A percentile compares a stretch with the other conserved stretches of the same genome.
phyloP scores from a whole-genome alignment of 2,329 filamentous ascomycete species.

The Escovopsis weberi region DNA sequence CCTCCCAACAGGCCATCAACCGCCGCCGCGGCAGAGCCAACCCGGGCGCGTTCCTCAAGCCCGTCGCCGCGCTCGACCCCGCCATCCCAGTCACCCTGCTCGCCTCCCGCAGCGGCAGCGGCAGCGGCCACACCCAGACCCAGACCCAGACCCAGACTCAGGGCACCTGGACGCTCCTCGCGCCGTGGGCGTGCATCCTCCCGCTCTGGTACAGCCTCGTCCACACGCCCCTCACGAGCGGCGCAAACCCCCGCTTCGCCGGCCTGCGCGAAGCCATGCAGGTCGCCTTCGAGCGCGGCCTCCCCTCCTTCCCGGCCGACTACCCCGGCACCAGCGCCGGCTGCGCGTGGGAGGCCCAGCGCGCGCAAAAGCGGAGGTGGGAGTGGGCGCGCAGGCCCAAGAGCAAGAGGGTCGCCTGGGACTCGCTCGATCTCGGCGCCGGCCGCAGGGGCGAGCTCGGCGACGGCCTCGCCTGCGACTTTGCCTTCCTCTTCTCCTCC shows the following conservation, averaged over 20 bases:
- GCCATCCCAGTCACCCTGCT: slow-evolving; percentile 64
- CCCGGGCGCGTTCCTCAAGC: slow-evolving; percentile 47
- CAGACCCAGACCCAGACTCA: slow-evolving; percentile 30
- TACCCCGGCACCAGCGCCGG: slow-evolving; percentile 68
- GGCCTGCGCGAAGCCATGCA: slow-evolving; percentile 70
- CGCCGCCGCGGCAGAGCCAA: slow-evolving; percentile 50
- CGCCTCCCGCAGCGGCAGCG: slow-evolving; percentile 20
- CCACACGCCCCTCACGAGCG: slow-evolving; percentile 65
- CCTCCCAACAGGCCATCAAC: slow-evolving; percentile 71
- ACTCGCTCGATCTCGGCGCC: slow-evolving; percentile 56
- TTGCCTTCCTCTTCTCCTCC: slow-evolving; percentile 47
- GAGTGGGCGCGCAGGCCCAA: slow-evolving; percentile 69
- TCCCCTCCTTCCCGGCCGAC: slow-evolving; percentile 78
- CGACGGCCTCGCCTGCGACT: slow-evolving; percentile 70
- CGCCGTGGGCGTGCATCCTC: slow-evolving; percentile 81
- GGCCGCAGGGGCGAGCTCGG: slow-evolving; percentile 72
- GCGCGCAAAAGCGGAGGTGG: slow-evolving; percentile 56
- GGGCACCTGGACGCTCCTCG: slow-evolving; percentile 67
- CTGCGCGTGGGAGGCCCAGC: slow-evolving; percentile 57
- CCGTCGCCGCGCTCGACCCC: slow-evolving; percentile 47
- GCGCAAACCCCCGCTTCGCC: slow-evolving; percentile 69
- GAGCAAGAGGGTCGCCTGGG: slow-evolving; percentile 65
- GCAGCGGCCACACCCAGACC: too few species aligned
- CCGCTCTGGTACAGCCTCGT: slow-evolving; percentile 78
- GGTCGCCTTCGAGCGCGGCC: slow-evolving; percentile 62